Conservation (phyloP, 2,329 filamentous ascomycete genomes). For the Proliferodiscus dingleyae region DNA sequence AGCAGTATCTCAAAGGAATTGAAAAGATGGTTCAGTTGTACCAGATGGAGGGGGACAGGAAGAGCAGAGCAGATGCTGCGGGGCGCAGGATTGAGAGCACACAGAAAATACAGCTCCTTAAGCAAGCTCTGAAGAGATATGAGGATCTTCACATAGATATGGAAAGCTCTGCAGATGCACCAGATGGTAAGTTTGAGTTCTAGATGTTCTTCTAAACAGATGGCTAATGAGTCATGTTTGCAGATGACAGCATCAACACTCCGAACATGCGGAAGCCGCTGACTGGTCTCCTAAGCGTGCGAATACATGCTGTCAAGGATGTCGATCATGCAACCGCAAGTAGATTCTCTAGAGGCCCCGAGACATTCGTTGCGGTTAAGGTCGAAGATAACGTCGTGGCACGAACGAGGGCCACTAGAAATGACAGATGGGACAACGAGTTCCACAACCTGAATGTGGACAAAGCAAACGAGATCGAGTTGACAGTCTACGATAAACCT, state of each 20-base stretch:
- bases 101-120: conserved; percentile 93
- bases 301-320: conserved; percentile 84
- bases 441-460: conserved; percentile 90
- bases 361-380: conserved; percentile 94
- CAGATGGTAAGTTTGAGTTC: conserved; percentile 61
- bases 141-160: conserved; percentile 96
- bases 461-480: conserved; percentile 96
- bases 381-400: conserved; percentile 92
- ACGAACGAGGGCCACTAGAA: conserved; percentile 78
- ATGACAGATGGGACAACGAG: conserved; percentile 88
- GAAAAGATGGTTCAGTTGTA: conserved; percentile 99
- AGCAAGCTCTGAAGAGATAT: conserved; percentile 93
- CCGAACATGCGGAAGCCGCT: conserved; percentile 95
- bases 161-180: conserved; percentile 65
- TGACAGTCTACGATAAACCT: conserved; percentile 95
- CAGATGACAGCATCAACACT: conserved; percentile 94
- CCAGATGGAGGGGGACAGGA: conserved; percentile 93
- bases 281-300: conserved; percentile 81
- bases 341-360: conserved; percentile 81
- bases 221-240: conserved; percentile 3
- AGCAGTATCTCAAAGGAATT: conserved; percentile 97
- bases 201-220: conserved; percentile 6
- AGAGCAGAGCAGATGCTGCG: conserved; percentile 90
- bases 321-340: conserved; percentile 86
- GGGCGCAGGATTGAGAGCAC: conserved; percentile 88